phyloP scores from a whole-genome alignment of 352 stramenopile genomes.

The Phytopythium aichiense region DNA sequence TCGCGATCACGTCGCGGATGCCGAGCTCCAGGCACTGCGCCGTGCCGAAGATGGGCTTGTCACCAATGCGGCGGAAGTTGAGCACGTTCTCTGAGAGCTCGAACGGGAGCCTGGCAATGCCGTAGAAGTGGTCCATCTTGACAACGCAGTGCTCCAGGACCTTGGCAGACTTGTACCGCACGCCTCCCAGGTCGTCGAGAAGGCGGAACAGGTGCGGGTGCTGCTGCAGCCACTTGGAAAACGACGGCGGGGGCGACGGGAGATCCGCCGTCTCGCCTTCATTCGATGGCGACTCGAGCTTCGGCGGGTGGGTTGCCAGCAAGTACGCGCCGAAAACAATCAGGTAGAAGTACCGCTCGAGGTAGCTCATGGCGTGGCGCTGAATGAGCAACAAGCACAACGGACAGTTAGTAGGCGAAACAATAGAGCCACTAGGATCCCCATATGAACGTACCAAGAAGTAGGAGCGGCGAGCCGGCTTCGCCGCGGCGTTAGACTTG shows the following conservation, averaged over 20 bases:
- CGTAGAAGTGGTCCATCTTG: constrained; percentile 90
- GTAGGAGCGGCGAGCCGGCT: constrained; percentile 75
- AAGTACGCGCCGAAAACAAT: constrained; percentile 87
- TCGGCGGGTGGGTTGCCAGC: constrained; percentile 26
- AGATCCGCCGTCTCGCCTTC: constrained; percentile 5
- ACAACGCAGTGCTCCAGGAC: constrained; percentile 79
- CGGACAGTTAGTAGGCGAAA: constrained; percentile 3
- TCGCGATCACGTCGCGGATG: constrained; percentile 58
- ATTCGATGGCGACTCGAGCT: constrained; percentile 5
- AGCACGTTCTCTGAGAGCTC: constrained; percentile 66
- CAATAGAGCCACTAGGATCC: not conserved
- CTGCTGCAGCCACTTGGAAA: constrained; percentile 81
- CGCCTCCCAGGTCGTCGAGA: constrained; percentile 68
- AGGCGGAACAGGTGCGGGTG: constrained; percentile 71
- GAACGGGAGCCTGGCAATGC: constrained; percentile 61
- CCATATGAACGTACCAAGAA: constrained; percentile 38
- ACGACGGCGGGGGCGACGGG: constrained; percentile 26
- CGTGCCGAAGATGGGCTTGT: constrained; percentile 83
- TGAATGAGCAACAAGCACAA: constrained; percentile 9
- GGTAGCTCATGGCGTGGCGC: constrained; percentile 82
- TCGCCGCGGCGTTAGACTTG: constrained; percentile 65
- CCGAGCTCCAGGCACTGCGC: constrained; percentile 75
- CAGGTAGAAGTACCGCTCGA: constrained; percentile 88
- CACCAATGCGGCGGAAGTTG: constrained; percentile 80
- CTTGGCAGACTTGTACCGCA: constrained; percentile 81